These are phyloP conservation scores for Cystobasidium pallidum DNA, from an alignment of 1,284 basidiomycete genomes.

Conservation along the genomic window DNA sequence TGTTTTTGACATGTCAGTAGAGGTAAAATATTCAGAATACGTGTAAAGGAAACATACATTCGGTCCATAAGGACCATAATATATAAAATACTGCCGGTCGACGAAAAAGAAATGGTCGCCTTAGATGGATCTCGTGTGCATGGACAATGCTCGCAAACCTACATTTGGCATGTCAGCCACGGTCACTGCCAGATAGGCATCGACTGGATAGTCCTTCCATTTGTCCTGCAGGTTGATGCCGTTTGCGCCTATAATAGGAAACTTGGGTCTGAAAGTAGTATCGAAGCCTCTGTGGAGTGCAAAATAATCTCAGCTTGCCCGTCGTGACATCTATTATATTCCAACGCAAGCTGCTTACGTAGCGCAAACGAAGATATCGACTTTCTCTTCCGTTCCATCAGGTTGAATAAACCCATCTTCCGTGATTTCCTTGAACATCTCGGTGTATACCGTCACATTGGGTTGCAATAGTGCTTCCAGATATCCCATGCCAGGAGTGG, in stretches of 20 bases:
- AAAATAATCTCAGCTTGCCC: not conserved
- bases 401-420: constrained; percentile 50
- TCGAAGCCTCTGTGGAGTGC: constrained; percentile 15
- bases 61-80: constrained; percentile 51
- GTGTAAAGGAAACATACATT: constrained; percentile 22
- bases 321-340: too few species aligned
- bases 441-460: constrained; percentile 33
- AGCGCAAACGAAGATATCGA: constrained; percentile 53
- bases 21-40: not conserved
- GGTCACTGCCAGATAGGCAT: constrained; percentile 23
- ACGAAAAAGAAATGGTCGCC: not conserved
- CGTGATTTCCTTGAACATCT: constrained; percentile 49
- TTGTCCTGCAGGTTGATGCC: constrained; percentile 36
- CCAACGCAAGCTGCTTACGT: constrained; percentile 45
- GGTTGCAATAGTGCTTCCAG: constrained; percentile 29
- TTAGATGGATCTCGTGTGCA: not conserved
- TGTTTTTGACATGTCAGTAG: not conserved
- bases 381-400: constrained; percentile 48
- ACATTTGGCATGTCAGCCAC: constrained; percentile 37
- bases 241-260: constrained; percentile 31
- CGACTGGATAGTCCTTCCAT: constrained; percentile 39
- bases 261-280: constrained; percentile 24
- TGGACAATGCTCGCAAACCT: not conserved
- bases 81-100: constrained; percentile 46
- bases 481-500: constrained; percentile 36